A percentile compares a stretch with the other conserved stretches of the same genome.
These are phyloP conservation scores for Sugiyamaella neomexicana DNA, from an alignment of 1,139 yeast genomes.

Conservation along the genomic window DNA sequence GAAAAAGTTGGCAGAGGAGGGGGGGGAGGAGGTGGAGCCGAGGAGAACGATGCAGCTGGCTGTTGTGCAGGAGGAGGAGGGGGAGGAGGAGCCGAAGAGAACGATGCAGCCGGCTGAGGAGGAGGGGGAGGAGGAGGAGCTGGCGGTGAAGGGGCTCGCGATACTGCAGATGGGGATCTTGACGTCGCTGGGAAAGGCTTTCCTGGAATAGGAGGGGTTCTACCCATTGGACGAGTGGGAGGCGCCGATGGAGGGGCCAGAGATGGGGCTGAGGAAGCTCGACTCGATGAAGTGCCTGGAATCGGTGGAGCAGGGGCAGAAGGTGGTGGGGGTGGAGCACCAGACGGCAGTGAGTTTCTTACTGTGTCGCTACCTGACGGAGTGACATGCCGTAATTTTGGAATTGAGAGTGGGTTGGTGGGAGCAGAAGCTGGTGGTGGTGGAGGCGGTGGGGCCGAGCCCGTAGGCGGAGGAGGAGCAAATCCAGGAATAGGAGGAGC, in stretches of 20 bases:
- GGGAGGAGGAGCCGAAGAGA: slow-evolving; percentile 29
- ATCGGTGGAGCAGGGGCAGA: slow-evolving; percentile 26
- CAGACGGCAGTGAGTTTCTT: slow-evolving; percentile 20
- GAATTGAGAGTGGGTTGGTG: slow-evolving; percentile 16
- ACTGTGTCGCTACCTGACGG: slow-evolving; percentile 18
- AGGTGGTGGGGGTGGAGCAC: slow-evolving; percentile 31
- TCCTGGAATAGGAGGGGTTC: slow-evolving; percentile 18
- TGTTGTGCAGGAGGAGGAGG: slow-evolving; percentile 30
- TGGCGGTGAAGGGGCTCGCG: slow-evolving; percentile 29
- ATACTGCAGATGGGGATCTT: slow-evolving; percentile 25
- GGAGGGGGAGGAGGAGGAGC: slow-evolving; percentile 26
- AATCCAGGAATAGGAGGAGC: slow-evolving; percentile 20
- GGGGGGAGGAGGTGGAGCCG: slow-evolving; percentile 22
- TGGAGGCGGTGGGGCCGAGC: slow-evolving; percentile 27
- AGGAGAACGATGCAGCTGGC: slow-evolving; percentile 23
- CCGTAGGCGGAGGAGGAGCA: slow-evolving; percentile 32
- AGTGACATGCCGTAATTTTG: slow-evolving; percentile 11
- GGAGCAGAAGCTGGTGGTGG: slow-evolving; percentile 20
- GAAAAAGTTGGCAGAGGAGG: slow-evolving; percentile 26
- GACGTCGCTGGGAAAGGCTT: slow-evolving; percentile 15
- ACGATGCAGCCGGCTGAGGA: slow-evolving; percentile 28
- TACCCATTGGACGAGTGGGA: slow-evolving; percentile 20
- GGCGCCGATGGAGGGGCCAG: slow-evolving; percentile 29
- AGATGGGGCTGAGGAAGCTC: slow-evolving; percentile 15
- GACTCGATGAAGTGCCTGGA: background rate